Evolutionary conservation across 306 rosid species (phyloP), one percentile per base, ranked within the genome.

Genomic region (Rosa multiflora): DNA sequence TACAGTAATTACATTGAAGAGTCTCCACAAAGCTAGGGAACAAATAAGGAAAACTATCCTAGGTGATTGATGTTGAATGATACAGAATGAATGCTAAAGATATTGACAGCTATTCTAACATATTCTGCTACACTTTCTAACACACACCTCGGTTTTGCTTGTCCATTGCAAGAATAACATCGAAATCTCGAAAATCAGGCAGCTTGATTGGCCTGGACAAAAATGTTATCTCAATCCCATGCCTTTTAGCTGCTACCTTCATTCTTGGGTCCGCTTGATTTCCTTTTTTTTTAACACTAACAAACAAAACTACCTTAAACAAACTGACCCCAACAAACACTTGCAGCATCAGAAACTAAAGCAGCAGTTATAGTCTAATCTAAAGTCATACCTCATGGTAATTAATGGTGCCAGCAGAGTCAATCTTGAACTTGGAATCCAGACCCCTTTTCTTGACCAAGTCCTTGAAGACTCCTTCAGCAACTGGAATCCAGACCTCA

Each of bases 161-260:
- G 81, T 94, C 98, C 98, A 94, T 94, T 0, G 94, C 98, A 72
- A 94, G 97, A 82, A 94, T 91, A 62, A 95, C 85, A 88, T 95
- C 97, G 67, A 91, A 95, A 63, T 91, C 97, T 73, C 79, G 68
- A 78, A 95, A 92, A 92, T 91, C 99, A 35, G 97, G 89, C 1
- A 91, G 81, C 84, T 49, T 81, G 79, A 95, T 85, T 21, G 99
- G 97, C 90, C 99, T 91, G 1, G 97, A 92, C 67, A 88, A 67
- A 6, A 97, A 94, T 56, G 91, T 92, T 64, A 94, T 91, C 88
- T 82, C 72, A 82, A 94, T 77, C 78, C 97, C 97, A 43, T 97
- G 95, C 81, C 84, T 88, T 78, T 92, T 89, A 7, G 99, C 88
- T 46, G 97, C 89, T 13, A 93, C 96, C 81, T 91, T 89, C 99